These are phyloP conservation scores for Phytophthora citricola DNA, from an alignment of 352 stramenopile species.

Conservation along the genomic window DNA sequence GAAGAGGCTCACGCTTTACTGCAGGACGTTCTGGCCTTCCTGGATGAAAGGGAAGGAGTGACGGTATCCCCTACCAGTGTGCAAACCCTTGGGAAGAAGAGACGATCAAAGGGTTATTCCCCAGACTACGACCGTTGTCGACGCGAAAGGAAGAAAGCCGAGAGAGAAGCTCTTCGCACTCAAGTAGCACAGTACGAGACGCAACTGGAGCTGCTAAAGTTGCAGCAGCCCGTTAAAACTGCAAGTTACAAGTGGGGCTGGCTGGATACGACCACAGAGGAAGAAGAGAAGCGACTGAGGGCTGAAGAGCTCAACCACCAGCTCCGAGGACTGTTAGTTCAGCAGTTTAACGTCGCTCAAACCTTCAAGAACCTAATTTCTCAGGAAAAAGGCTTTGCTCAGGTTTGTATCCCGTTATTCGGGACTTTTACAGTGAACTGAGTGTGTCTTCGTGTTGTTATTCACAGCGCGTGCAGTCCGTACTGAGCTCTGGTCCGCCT, in stretches of 20 bases:
- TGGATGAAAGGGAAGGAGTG: slow-evolving; percentile 1
- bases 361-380: background rate
- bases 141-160: slow-evolving; percentile 20
- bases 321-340: slow-evolving; percentile 8
- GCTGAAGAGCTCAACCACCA: slow-evolving; percentile 26
- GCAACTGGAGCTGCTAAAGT: slow-evolving; percentile 16
- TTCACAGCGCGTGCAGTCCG: slow-evolving; percentile 7
- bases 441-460: background rate
- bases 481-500: background rate
- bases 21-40: slow-evolving; percentile 19
- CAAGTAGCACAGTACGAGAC: slow-evolving; percentile 18
- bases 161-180: slow-evolving; percentile 13
- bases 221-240: background rate
- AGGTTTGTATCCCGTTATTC: slow-evolving; percentile 4
- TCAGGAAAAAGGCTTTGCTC: slow-evolving; percentile 4
- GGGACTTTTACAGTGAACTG: background rate
- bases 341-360: slow-evolving; percentile 9
- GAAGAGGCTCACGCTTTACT: slow-evolving; percentile 13
- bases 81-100: background rate
- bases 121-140: slow-evolving; percentile 15
- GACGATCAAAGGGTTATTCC: background rate
- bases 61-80: background rate
- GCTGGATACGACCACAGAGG: slow-evolving; percentile 3
- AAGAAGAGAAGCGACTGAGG: slow-evolving; percentile 21
- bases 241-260: slow-evolving; percentile 20